Evolutionary conservation across 352 stramenopile genomes (phyloP), one percentile per base, ranked within the genome.

Genomic region (Globisporangium alternatum): DNA sequence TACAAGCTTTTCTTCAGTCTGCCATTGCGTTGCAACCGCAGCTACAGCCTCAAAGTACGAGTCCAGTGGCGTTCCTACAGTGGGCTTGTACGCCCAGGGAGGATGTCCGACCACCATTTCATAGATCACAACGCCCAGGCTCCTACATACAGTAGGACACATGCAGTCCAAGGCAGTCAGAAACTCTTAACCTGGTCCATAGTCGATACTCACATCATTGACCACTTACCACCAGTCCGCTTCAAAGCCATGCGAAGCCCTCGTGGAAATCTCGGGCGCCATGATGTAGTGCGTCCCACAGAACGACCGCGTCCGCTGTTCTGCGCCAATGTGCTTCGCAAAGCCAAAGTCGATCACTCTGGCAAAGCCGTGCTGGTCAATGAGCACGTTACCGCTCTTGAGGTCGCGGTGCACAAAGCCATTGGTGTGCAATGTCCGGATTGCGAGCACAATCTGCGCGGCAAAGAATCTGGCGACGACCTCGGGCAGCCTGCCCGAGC

Each of bases 281-380:
- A 90, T 90, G 52, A 89, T 65, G 56, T 93, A 95, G 37, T 88
- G 80, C 10, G 86, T 95, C 1, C 86, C 83, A 57, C 80, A 90
- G 19, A 87, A 63, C 4, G 85, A 89, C 13, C 69, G 65, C 19
- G 78, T 72, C 33, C 64, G 44, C 21, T 55, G 21, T 13, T 28
- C n/a, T 31, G 28, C n/a, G 0, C 25, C 37, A 22, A 72, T 47
- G 9, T 66, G 56, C 56, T 74, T 85, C 21, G 86, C 74, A 53
- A 95, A 75, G 30, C 86, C 86, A 69, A 89, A 93, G 70, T 95
- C 86, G 47, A 95, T 89, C 28, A 95, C 70, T 49, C 81, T 82
- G 10, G 58, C 68, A 30, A 76, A 72, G 6, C 86, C 83, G 3
- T 65, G 30, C 5, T 43, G 65, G 21, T 74, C 68, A 10, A 91